These are phyloP conservation scores for Botryobasidium botryosum DNA, from an alignment of 768 basidiomycete genomes.

Conservation along the genomic window DNA sequence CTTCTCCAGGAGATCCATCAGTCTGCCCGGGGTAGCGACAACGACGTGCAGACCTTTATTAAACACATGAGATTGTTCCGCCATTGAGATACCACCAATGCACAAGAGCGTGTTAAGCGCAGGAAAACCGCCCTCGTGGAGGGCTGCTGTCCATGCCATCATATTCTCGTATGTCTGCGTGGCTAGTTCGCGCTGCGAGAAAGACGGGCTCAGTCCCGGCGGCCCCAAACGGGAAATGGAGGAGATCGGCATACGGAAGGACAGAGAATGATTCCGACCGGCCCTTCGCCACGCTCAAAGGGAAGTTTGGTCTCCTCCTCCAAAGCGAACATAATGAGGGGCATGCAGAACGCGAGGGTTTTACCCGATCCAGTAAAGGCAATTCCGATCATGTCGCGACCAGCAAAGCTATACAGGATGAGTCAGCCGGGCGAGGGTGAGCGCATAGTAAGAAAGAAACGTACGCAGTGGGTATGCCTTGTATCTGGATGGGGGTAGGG, in stretches of 20 bases:
- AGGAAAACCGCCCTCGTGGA: conserved; percentile 75
- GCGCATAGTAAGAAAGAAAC: conserved; percentile 17
- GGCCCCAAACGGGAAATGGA: not conserved
- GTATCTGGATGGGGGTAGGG: conserved; percentile 93
- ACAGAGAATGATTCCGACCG: conserved; percentile 90
- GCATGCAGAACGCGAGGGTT: conserved; percentile 96
- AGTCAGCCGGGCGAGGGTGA: not conserved
- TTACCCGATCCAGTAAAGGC: conserved; percentile 99
- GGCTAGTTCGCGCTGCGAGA: conserved; percentile 59
- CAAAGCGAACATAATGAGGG: conserved; percentile 87
- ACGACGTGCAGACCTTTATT: conserved; percentile 88
- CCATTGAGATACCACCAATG: conserved; percentile 97
- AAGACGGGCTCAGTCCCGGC: no score
- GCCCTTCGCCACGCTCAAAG: conserved; percentile 86
- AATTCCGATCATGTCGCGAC: conserved; percentile 95
- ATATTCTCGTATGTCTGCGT: conserved; percentile 96
- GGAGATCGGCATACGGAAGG: conserved; percentile 37
- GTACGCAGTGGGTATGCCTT: conserved; percentile 91
- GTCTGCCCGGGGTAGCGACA: conserved; percentile 87
- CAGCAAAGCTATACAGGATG: conserved; percentile 54
- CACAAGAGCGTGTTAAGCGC: conserved; percentile 76
- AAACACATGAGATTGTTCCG: conserved; percentile 85
- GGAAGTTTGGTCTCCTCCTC: conserved; percentile 88
- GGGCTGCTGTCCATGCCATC: conserved; percentile 63
- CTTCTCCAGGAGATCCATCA: conserved; percentile 98